Conservation (phyloP, 305 asterid species). For the Fraxinus platypoda region DNA sequence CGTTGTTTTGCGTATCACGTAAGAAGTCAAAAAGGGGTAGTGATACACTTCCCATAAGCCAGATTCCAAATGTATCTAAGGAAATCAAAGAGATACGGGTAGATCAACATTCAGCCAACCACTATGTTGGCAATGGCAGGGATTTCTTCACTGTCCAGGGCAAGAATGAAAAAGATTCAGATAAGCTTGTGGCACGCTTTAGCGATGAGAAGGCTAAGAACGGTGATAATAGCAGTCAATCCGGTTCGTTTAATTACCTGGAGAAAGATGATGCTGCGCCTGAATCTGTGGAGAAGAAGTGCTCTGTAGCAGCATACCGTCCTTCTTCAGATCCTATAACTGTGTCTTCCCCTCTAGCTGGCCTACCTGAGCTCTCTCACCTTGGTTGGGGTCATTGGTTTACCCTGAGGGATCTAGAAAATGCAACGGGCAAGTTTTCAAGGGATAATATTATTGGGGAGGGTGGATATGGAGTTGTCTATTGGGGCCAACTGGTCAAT, state of each 20-base stretch:
- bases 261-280: slow-evolving; percentile 28
- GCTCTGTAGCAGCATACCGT: neutral
- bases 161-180: slow-evolving; percentile 46
- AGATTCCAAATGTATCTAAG: slow-evolving; percentile 39
- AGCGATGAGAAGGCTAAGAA: slow-evolving; percentile 39
- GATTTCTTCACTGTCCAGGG: slow-evolving; percentile 33
- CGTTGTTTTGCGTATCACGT: slow-evolving; percentile 43
- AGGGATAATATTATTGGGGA: slow-evolving; percentile 72
- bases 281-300: slow-evolving; percentile 39
- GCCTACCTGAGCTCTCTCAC: slow-evolving; percentile 71
- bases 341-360: slow-evolving; percentile 50
- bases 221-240: slow-evolving; percentile 27
- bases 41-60: slow-evolving; percentile 34
- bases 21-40: slow-evolving; percentile 39
- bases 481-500: slow-evolving; percentile 55
- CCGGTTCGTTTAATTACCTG: slow-evolving; percentile 33
- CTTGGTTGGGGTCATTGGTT: slow-evolving; percentile 91
- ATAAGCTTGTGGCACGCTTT: slow-evolving; percentile 39
- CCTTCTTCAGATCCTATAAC: slow-evolving; percentile 28
- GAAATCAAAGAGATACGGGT: slow-evolving; percentile 64
- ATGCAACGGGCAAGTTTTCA: slow-evolving; percentile 54
- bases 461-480: slow-evolving; percentile 83
- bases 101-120: slow-evolving; percentile 51
- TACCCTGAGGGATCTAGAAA: slow-evolving; percentile 68
- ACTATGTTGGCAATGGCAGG: slow-evolving; percentile 22